These are phyloP conservation scores for Endocalyx cinctus DNA, from an alignment of 2,329 filamentous ascomycete species.

Conservation along the genomic window DNA sequence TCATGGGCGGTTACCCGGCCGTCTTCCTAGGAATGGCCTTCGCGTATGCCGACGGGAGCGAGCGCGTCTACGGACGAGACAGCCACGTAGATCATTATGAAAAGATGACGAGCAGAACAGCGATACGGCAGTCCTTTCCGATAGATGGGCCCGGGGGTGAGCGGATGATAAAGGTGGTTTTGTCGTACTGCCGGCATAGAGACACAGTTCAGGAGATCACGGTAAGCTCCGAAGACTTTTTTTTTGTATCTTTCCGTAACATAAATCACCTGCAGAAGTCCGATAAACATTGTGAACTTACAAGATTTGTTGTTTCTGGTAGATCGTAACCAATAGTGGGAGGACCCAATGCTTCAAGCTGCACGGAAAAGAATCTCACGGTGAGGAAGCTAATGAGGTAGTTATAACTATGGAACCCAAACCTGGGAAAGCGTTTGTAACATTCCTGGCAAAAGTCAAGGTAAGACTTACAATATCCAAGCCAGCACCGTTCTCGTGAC, in stretches of 20 bases:
- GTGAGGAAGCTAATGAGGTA: not conserved
- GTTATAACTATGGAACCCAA: conserved; percentile 4
- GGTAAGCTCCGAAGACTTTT: conserved; percentile 4
- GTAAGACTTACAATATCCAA: conserved; percentile 2
- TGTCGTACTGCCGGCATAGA: conserved; percentile 2
- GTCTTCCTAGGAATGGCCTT: conserved; percentile 15
- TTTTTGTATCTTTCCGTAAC: not conserved
- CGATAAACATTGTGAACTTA: no score
- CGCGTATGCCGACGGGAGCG: conserved; percentile 13
- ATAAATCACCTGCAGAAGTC: not conserved
- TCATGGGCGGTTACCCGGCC: conserved; percentile 11
- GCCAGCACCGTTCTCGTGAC: no score
- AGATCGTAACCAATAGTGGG: conserved; percentile 10
- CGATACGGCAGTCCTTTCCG: conserved; percentile 10
- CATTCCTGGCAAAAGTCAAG: conserved; percentile 10
- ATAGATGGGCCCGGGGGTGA: conserved; percentile 14
- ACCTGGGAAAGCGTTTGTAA: conserved; percentile 6
- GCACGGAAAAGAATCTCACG: conserved; percentile 2
- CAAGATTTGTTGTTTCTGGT: no score
- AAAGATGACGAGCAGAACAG: not conserved
- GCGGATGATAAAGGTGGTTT: conserved; percentile 7
- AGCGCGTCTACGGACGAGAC: conserved; percentile 13
- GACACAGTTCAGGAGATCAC: conserved; percentile 11
- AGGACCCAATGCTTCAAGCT: conserved; percentile 9
- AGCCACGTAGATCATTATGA: conserved; percentile 3